Percentiles rank a stretch among this genome's conserved stretches.
These are phyloP conservation scores for Sanghuangporus baumii DNA, from an alignment of 1,284 basidiomycete species.

Conservation along the genomic window DNA sequence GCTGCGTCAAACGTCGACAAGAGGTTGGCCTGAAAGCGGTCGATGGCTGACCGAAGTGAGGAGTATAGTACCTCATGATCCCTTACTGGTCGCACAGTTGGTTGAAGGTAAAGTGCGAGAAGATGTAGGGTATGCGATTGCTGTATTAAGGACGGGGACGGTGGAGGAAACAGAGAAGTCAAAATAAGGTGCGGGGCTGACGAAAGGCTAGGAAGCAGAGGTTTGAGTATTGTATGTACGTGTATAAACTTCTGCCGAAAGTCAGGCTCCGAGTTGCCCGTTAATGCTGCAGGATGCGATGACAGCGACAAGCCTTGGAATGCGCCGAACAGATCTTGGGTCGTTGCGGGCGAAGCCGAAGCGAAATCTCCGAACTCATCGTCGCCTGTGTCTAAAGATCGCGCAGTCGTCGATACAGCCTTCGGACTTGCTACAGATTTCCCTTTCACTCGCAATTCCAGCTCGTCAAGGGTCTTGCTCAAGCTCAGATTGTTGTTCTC, in stretches of 20 bases:
- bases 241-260: constrained; percentile 53
- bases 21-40: constrained; percentile 74
- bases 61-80: constrained; percentile 28
- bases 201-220: constrained; percentile 46
- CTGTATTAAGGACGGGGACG: constrained; percentile 35
- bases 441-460: constrained; percentile 38
- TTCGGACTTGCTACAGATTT: constrained; percentile 17
- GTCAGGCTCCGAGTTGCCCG: constrained; percentile 26
- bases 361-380: constrained; percentile 93
- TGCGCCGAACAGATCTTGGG: constrained; percentile 47
- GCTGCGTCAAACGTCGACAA: constrained; percentile 67
- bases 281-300: constrained; percentile 10
- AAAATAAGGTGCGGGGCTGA: constrained; percentile 47
- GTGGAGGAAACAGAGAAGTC: constrained; percentile 48
- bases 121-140: constrained; percentile 65
- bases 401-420: constrained; percentile 26
- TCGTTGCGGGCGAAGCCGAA: constrained; percentile 32
- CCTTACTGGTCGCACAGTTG: constrained; percentile 25
- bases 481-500: constrained; percentile 36
- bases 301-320: constrained; percentile 40
- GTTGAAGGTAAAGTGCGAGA: constrained; percentile 70
- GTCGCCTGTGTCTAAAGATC: constrained; percentile 38
- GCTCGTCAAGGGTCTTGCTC: constrained; percentile 49
- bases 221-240: constrained; percentile 59
- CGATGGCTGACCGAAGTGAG: constrained; percentile 73